These are phyloP conservation scores for Myxozyma vanderwaltii DNA, from an alignment of 805 yeast genomes.

Conservation along the genomic window DNA sequence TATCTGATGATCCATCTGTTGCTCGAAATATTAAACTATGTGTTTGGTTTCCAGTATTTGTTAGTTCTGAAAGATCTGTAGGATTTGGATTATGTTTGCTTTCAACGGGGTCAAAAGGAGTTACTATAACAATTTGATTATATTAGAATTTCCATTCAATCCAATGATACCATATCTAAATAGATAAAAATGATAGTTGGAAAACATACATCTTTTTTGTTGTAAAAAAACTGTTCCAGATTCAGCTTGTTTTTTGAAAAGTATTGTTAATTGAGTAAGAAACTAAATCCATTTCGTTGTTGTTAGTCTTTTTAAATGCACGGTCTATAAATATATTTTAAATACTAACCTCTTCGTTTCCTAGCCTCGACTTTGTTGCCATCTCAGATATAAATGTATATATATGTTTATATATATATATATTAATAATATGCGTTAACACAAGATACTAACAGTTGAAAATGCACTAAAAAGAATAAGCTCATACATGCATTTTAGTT, in stretches of 20 bases:
- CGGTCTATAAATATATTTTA: neutral
- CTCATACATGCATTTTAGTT: neutral
- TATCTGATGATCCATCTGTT: constrained; percentile 57
- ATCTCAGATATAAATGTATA: neutral
- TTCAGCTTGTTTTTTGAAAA: constrained; percentile 38
- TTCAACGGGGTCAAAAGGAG: constrained; percentile 24
- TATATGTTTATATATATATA: too few species aligned
- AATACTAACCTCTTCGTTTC: constrained; percentile 29
- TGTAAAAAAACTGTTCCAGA: constrained; percentile 44
- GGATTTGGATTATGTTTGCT: constrained; percentile 22
- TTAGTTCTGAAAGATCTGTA: constrained; percentile 19
- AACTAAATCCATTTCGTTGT: constrained; percentile 35
- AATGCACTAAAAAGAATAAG: neutral
- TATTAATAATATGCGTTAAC: too few species aligned
- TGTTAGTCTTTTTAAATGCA: neutral
- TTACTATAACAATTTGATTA: neutral
- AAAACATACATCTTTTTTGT: constrained; percentile 42
- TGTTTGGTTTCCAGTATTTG: constrained; percentile 30
- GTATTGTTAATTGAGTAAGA: constrained; percentile 36
- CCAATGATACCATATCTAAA: neutral
- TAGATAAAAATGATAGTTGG: neutral
- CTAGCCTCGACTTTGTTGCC: constrained; percentile 20
- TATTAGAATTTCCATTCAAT: neutral
- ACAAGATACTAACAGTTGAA: too few species aligned
- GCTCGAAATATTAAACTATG: constrained; percentile 72